A percentile compares a stretch with the other conserved stretches of the same genome.
phyloP scores from a whole-genome alignment of 768 basidiomycete species.

The Mrakia frigida region DNA sequence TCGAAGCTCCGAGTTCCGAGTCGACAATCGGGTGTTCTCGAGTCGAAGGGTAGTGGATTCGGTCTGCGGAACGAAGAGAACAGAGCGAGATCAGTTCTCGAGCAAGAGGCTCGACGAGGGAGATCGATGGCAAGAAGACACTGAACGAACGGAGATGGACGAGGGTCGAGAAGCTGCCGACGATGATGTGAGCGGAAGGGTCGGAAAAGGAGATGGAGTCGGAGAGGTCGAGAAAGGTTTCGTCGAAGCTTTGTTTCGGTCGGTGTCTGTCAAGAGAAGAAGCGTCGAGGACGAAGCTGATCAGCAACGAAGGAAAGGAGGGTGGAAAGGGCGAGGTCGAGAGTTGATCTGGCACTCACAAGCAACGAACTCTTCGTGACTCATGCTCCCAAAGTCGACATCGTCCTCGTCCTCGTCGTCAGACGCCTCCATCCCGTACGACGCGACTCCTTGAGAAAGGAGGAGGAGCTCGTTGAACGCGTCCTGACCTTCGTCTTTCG shows the following conservation, averaged over 20 bases:
- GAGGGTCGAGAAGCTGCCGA: too few relatives aligned
- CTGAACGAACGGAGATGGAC: neutral
- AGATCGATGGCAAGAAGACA: too few relatives aligned
- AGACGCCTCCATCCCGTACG: neutral
- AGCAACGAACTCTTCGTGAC: neutral
- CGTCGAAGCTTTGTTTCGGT: too few relatives aligned
- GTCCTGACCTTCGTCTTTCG: neutral
- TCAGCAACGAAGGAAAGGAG: too few relatives aligned
- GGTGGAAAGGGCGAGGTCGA: too few relatives aligned
- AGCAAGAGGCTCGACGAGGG: neutral
- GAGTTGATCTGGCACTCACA: too few relatives aligned
- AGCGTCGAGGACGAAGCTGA: too few relatives aligned
- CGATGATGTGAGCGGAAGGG: too few relatives aligned
- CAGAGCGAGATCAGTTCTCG: neutral
- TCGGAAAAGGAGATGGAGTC: too few relatives aligned
- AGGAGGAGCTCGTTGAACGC: neutral
- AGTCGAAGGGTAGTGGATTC: neutral
- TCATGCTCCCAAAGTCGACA: neutral
- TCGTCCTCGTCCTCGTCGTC: neutral
- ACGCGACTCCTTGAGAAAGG: neutral
- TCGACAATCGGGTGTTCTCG: neutral
- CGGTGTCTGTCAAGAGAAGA: too few relatives aligned
- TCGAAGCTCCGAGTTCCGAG: neutral
- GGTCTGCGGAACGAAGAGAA: neutral
- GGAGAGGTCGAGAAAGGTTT: too few relatives aligned